phyloP scores from a whole-genome alignment of 495 filamentous ascomycete species.

The Aspergillus sclerotioniger region DNA sequence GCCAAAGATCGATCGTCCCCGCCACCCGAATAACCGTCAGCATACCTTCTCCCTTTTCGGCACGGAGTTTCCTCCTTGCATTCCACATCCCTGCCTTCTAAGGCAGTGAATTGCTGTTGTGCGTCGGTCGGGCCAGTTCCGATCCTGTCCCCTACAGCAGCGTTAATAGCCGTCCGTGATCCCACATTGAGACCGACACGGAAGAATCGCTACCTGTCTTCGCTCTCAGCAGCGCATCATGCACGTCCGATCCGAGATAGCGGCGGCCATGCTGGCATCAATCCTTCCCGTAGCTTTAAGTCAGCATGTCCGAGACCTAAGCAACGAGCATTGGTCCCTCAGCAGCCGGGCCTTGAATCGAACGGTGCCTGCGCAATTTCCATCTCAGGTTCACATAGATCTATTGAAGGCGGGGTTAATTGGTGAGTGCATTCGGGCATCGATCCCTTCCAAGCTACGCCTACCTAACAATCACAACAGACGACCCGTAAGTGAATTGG shows the following conservation, averaged over 20 bases:
- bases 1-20: background rate
- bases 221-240: background rate
- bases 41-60: background rate
- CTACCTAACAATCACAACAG: conserved; percentile 20
- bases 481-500: conserved; percentile 48
- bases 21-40: background rate
- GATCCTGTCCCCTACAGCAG: background rate
- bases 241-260: background rate
- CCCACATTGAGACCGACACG: background rate
- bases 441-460: background rate
- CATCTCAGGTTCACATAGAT: conserved; percentile 64
- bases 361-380: conserved; percentile 57
- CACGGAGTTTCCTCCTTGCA: background rate
- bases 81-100: background rate
- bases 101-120: background rate
- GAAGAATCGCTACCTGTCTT: background rate
- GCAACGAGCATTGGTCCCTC: conserved; percentile 54
- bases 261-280: background rate
- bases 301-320: conserved; percentile 51
- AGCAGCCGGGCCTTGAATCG: conserved; percentile 50
- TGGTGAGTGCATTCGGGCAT: conserved; percentile 22
- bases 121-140: background rate
- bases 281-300: background rate
- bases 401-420: conserved; percentile 53
- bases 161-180: background rate